These are phyloP conservation scores for Dentipellis sp. DNA, from an alignment of 768 basidiomycete genomes.

Conservation along the genomic window DNA sequence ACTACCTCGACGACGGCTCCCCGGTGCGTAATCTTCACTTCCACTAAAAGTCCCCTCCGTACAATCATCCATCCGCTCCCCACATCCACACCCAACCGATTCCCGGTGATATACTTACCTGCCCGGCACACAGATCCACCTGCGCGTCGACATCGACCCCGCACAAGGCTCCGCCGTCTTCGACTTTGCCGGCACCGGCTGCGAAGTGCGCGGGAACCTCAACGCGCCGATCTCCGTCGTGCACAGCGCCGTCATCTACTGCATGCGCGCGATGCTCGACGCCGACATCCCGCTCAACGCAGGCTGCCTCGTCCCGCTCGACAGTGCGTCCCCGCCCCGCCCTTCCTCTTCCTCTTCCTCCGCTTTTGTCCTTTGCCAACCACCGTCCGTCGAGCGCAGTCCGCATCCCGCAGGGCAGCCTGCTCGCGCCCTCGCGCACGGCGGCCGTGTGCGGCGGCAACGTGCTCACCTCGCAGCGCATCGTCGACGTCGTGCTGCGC, in stretches of 20 bases:
- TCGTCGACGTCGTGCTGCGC: constrained; percentile 88
- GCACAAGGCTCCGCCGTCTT: constrained; percentile 67
- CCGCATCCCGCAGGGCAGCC: constrained; percentile 66
- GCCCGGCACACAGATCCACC: constrained; percentile 42
- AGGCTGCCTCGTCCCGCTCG: constrained; percentile 82
- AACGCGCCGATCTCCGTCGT: constrained; percentile 83
- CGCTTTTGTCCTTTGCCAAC: neutral
- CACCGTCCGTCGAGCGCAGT: constrained; percentile 33
- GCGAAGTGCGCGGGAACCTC: constrained; percentile 76
- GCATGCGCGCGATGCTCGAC: constrained; percentile 81
- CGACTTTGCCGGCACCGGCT: constrained; percentile 80
- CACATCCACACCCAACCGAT: neutral
- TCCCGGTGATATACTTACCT: too few species aligned
- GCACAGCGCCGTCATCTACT: constrained; percentile 83
- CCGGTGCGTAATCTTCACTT: constrained; percentile 39
- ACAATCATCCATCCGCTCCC: neutral
- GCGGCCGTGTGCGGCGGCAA: constrained; percentile 93
- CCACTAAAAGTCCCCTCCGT: neutral
- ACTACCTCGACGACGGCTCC: constrained; percentile 84
- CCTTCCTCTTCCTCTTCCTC: neutral
- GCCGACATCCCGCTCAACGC: constrained; percentile 88
- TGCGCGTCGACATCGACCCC: constrained; percentile 72
- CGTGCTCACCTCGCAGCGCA: constrained; percentile 85
- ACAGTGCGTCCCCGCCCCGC: constrained; percentile 43
- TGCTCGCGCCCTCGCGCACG: constrained; percentile 75